Percentiles rank a stretch among this genome's conserved stretches.
These are phyloP conservation scores for Escovopsis sp. DNA, from an alignment of 2,329 filamentous ascomycete species.

Conservation along the genomic window DNA sequence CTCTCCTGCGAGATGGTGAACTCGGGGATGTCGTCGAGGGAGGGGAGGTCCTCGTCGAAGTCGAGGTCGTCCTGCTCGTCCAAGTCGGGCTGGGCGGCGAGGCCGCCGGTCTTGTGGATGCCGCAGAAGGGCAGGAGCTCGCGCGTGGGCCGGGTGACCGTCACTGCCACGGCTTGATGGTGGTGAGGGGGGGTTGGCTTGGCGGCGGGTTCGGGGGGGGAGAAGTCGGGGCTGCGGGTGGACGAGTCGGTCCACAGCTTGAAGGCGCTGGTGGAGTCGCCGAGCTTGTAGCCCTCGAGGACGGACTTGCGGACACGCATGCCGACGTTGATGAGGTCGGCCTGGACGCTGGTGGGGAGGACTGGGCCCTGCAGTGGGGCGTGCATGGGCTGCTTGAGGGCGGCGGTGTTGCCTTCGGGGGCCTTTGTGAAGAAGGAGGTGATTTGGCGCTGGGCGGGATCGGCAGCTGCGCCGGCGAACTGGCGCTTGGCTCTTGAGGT, in stretches of 20 bases:
- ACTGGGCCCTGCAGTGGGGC: slow-evolving; percentile 22
- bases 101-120: slow-evolving; percentile 58
- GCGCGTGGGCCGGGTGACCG: slow-evolving; percentile 16
- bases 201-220: too few species aligned
- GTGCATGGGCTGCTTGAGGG: slow-evolving; percentile 7
- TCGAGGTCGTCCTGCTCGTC: slow-evolving; percentile 11
- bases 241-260: slow-evolving; percentile 31
- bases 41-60: slow-evolving; percentile 15
- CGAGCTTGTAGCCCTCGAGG: slow-evolving; percentile 83
- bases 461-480: slow-evolving; percentile 43
- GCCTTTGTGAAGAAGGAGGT: slow-evolving; percentile 43
- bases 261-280: slow-evolving; percentile 28
- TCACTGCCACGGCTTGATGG: background rate
- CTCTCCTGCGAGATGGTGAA: slow-evolving; percentile 42
- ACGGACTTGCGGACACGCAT: slow-evolving; percentile 92
- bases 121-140: slow-evolving; percentile 74
- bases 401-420: slow-evolving; percentile 20
- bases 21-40: slow-evolving; percentile 27
- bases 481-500: slow-evolving; percentile 42
- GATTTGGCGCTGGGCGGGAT: slow-evolving; percentile 45
- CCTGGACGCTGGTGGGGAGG: slow-evolving; percentile 53
- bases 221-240: background rate
- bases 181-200: too few species aligned
- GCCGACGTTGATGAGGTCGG: slow-evolving; percentile 76
- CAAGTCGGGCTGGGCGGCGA: slow-evolving; percentile 40